Evolutionary conservation across 83 land plant genomes (phyloP).

Genomic region (Picea abies): DNA sequence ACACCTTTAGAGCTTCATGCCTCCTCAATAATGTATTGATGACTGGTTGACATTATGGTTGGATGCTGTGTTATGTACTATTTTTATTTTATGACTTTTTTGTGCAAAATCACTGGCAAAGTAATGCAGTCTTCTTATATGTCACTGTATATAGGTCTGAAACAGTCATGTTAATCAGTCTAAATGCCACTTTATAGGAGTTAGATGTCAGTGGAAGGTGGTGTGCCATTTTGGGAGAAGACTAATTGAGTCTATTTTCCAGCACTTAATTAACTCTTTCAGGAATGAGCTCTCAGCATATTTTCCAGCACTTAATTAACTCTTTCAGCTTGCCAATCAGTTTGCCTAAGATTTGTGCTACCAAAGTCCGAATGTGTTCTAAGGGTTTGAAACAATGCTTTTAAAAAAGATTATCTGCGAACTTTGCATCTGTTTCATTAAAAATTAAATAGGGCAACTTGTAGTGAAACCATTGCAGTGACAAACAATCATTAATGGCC

Average conservation of each 20-base stretch:
- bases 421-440: background rate
- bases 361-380: background rate
- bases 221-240: background rate
- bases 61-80: too few species aligned
- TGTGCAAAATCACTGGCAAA: too few species aligned
- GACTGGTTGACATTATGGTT: too few species aligned
- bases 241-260: background rate
- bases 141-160: too few species aligned
- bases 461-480: background rate
- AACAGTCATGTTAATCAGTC: too few species aligned
- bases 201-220: background rate
- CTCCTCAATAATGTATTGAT: too few species aligned
- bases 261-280: background rate
- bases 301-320: background rate
- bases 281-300: background rate
- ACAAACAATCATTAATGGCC: background rate
- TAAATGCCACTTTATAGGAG: too few species aligned
- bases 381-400: background rate
- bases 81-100: too few species aligned
- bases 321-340: background rate
- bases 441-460: background rate
- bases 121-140: too few species aligned
- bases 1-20: too few species aligned
- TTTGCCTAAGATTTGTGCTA: background rate
- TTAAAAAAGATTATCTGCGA: background rate